A percentile compares a stretch with the other conserved stretches of the same genome.
phyloP scores from a whole-genome alignment of 768 basidiomycete species.

The Boletus edulis region DNA sequence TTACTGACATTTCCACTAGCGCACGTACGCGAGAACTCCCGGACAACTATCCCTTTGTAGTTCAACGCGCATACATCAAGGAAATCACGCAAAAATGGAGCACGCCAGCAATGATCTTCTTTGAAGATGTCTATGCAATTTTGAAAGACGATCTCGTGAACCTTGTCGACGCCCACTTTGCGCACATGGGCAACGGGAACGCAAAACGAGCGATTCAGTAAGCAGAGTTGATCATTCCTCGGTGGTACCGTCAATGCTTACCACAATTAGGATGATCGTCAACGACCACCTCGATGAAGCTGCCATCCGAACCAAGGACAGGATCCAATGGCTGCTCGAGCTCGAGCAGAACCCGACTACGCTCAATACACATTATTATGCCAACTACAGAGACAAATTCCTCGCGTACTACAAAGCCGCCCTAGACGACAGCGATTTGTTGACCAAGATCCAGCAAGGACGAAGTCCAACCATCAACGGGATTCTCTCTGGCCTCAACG shows the following conservation, averaged over 20 bases:
- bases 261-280: slow-evolving; percentile 42
- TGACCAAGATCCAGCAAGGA: slow-evolving; percentile 2
- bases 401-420: slow-evolving; percentile 44
- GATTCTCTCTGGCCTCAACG: slow-evolving; percentile 17
- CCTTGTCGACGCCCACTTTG: slow-evolving; percentile 51
- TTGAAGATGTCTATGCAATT: slow-evolving; percentile 36
- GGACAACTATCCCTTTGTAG: slow-evolving; percentile 61
- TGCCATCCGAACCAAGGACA: slow-evolving; percentile 36
- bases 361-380: slow-evolving; percentile 49
- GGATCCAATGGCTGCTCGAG: slow-evolving; percentile 47
- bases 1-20: slow-evolving; percentile 33
- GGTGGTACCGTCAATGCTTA: background rate
- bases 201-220: slow-evolving; percentile 49
- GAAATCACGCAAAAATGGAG: slow-evolving; percentile 47
- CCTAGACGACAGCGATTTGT: slow-evolving; percentile 9
- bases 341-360: slow-evolving; percentile 53
- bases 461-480: slow-evolving; percentile 25
- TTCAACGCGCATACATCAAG: slow-evolving; percentile 50
- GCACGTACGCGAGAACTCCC: slow-evolving; percentile 72
- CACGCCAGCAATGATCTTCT: slow-evolving; percentile 45
- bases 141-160: slow-evolving; percentile 39
- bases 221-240: slow-evolving; percentile 9
- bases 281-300: slow-evolving; percentile 49
- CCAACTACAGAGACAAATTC: slow-evolving; percentile 51
- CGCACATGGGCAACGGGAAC: slow-evolving; percentile 48